Conservation (phyloP, 2,329 filamentous ascomycete species). For the Colletotrichum phormii region DNA sequence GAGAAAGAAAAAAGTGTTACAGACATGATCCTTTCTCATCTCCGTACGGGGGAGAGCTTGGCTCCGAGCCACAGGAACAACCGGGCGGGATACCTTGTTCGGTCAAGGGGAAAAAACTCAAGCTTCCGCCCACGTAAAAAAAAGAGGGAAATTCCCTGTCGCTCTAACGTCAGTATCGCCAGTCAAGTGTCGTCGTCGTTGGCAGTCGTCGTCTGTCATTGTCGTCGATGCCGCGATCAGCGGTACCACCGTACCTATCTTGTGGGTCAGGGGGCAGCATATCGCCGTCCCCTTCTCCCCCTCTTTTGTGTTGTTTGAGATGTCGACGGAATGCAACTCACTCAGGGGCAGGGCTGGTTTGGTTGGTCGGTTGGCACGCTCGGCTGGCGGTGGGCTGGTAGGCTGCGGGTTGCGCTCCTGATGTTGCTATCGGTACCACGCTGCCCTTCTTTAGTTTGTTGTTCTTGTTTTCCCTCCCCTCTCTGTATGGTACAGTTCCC, state of each 20-base stretch:
- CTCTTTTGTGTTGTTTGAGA: not conserved
- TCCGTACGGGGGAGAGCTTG: not conserved
- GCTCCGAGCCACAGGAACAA: not conserved
- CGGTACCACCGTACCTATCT: not conserved
- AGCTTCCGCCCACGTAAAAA: not conserved
- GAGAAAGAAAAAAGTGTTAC: not conserved
- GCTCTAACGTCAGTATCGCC: not conserved
- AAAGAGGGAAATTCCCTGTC: not conserved
- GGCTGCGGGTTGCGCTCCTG: slow-evolving; percentile 2
- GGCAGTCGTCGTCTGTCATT: not conserved
- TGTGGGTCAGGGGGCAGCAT: slow-evolving; percentile 3
- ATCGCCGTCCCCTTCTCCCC: not conserved
- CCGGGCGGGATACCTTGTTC: not conserved
- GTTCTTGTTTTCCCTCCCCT: not conserved
- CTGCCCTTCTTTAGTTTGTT: not conserved
- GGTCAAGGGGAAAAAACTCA: too few species aligned
- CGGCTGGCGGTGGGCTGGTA: not conserved
- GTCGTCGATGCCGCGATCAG: slow-evolving; percentile 1
- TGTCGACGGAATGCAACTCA: slow-evolving; percentile 10
- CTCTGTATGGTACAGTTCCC: not conserved
- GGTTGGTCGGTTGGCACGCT: not conserved
- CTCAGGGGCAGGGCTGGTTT: not conserved
- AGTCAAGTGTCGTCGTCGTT: not conserved
- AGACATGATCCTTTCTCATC: not conserved
- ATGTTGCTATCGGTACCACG: not conserved